A percentile compares a stretch with the other conserved stretches of the same genome.
phyloP scores from a whole-genome alignment of 192 early-diverging fungal species.

The Gamsiella multidivaricata region DNA sequence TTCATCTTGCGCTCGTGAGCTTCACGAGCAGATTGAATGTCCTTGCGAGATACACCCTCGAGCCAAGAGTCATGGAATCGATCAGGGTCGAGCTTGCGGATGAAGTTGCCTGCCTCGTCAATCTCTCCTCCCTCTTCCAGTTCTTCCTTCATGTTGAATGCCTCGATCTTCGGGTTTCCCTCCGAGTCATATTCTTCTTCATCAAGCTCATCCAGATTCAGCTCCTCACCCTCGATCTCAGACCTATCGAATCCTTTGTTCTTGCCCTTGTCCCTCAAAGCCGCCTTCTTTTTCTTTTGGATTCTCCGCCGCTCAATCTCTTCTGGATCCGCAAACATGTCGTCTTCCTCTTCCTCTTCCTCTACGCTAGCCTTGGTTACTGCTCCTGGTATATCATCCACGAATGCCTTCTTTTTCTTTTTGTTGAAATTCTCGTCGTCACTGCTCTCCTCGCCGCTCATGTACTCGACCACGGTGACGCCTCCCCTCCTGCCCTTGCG shows the following conservation, averaged over 20 bases:
- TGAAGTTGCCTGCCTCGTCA: conserved; percentile 76
- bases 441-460: conserved; percentile 49
- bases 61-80: conserved; percentile 81
- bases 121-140: conserved; percentile 77
- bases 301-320: conserved; percentile 13
- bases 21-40: conserved; percentile 65
- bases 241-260: conserved; percentile 22
- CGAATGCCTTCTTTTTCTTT: conserved; percentile 30
- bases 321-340: conserved; percentile 69
- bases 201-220: conserved; percentile 54
- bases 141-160: conserved; percentile 83
- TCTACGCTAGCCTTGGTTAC: conserved; percentile 23
- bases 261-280: conserved; percentile 22
- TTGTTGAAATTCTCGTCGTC: conserved; percentile 40
- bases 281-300: conserved; percentile 36
- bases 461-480: conserved; percentile 61
- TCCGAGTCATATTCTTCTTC: conserved; percentile 68
- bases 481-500: conserved; percentile 60
- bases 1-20: conserved; percentile 62
- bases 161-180: conserved; percentile 72
- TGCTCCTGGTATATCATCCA: conserved; percentile 51
- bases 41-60: conserved; percentile 65
- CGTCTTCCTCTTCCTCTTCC: conserved; percentile 56
- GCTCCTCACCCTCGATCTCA: conserved; percentile 67
- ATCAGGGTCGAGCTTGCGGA: conserved; percentile 74